Evolutionary conservation across 1,284 basidiomycete species (phyloP).

Genomic region (Cystobasidium slooffiae): DNA sequence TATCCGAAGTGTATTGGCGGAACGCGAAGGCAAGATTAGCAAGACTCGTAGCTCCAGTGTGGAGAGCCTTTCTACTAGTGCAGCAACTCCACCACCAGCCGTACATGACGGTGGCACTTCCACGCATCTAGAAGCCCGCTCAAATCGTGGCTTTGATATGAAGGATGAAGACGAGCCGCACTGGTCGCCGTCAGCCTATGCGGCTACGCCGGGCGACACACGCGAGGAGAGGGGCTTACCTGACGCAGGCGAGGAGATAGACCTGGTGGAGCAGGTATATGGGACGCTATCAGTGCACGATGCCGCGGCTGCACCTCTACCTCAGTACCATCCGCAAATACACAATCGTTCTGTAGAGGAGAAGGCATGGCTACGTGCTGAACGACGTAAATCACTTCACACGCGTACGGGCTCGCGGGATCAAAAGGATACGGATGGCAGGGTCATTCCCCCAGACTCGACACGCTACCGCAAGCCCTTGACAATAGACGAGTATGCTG

Average conservation of each 20-base stretch:
- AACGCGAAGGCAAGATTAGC: constrained; percentile 45
- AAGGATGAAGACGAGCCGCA: no score
- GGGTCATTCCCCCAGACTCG: no score
- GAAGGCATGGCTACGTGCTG: constrained; percentile 50
- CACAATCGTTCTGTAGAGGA: constrained; percentile 54
- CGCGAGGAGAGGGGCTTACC: neutral
- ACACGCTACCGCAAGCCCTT: constrained; percentile 50
- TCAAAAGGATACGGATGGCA: neutral
- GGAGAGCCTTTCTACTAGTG: neutral
- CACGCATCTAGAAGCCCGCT: no score
- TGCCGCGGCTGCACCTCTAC: constrained; percentile 74
- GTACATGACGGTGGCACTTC: no score
- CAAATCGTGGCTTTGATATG: no score
- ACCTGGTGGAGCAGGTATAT: constrained; percentile 90
- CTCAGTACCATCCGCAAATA: constrained; percentile 52
- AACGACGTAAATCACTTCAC: constrained; percentile 24
- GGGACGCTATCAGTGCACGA: constrained; percentile 74
- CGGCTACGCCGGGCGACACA: neutral
- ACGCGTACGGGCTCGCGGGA: neutral
- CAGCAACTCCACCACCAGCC: neutral
- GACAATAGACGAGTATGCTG: constrained; percentile 90
- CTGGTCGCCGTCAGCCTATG: neutral
- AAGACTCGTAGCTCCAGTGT: neutral
- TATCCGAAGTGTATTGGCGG: constrained; percentile 48
- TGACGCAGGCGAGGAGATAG: constrained; percentile 75